Evolutionary conservation across 768 basidiomycete species (phyloP), one percentile per base, ranked within the genome.

Genomic region (Lactarius tabidus): DNA sequence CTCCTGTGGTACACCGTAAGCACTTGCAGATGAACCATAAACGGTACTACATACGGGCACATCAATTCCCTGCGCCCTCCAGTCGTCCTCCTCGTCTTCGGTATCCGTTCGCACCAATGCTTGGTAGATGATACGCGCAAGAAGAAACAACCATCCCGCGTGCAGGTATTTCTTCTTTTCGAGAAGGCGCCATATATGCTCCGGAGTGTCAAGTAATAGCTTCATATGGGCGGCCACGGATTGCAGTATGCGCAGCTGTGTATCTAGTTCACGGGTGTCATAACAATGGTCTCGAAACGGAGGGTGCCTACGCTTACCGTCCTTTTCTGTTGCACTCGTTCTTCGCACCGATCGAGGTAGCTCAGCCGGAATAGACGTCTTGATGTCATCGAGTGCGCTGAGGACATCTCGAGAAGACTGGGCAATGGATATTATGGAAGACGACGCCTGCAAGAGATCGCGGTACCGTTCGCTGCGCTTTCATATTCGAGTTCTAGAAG

Each of bases 141-240:
- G 80, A 18, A 94, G 81, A 76, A 93, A 95, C 55, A 96, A 75
- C 90, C 90, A 95, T 17, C 92, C 87, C 7, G 95, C 95, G 38
- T 88, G 81, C 33, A 94, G 81, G 70, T 90, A 94, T 62, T 84
- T 82, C 71, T 89, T 88, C 59, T 84, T 80, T 71, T 95, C 91
- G 63, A 96, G 84, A 60, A 95, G 80, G 4, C 90, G 83, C 90
- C 95, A 97, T 26, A 97, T 76, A 75, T 94, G 88, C 74, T 97
- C 95, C 8, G 95, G 93, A 10, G 92, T 88, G 75, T 97, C 95
- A 7, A 97, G 77, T 20, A 97, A 81, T n/a, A 97, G 77, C 74
- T 95, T 96, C 71, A 97, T 81, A 72, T 96, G 93, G 1, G 93
- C 92, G 31, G 94, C 89, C 20, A 95, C 81, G 9, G 85, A 76